These are phyloP conservation scores for Neolentinus lepideus DNA, from an alignment of 1,284 basidiomycete genomes.

Conservation along the genomic window DNA sequence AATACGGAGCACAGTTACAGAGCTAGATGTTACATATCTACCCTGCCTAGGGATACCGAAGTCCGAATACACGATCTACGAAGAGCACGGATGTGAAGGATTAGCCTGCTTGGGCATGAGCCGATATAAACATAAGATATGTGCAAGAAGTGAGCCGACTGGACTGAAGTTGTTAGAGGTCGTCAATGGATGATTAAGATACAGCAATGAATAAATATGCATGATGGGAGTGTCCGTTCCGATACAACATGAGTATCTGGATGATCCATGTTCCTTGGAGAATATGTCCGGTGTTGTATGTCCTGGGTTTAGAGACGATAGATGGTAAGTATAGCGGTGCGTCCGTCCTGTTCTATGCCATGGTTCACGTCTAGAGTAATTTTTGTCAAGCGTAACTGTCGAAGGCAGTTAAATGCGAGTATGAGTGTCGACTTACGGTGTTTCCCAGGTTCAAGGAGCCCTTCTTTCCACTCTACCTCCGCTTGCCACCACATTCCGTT, in stretches of 20 bases:
- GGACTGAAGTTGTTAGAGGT: background rate
- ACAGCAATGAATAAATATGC: background rate
- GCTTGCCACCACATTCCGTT: conserved; percentile 63
- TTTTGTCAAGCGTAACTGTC: conserved; percentile 6
- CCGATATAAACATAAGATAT: background rate
- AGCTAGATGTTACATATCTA: background rate
- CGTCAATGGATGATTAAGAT: background rate
- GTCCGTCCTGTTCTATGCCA: conserved; percentile 70
- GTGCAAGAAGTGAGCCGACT: background rate
- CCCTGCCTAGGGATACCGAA: background rate
- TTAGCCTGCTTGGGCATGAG: too few relatives aligned
- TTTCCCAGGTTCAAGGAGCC: conserved; percentile 56
- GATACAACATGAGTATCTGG: background rate
- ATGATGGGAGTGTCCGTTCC: too few relatives aligned
- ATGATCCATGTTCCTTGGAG: background rate
- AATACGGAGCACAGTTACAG: background rate
- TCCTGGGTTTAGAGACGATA: conserved; percentile 24
- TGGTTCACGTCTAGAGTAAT: conserved; percentile 61
- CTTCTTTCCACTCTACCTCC: conserved; percentile 64
- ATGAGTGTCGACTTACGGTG: conserved; percentile 36
- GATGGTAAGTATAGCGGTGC: conserved; percentile 70
- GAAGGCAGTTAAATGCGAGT: background rate
- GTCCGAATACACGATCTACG: background rate
- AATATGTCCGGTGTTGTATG: background rate
- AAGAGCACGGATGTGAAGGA: background rate